Conservation (phyloP, 2,329 filamentous ascomycete genomes). For the Lithohypha guttulata region DNA sequence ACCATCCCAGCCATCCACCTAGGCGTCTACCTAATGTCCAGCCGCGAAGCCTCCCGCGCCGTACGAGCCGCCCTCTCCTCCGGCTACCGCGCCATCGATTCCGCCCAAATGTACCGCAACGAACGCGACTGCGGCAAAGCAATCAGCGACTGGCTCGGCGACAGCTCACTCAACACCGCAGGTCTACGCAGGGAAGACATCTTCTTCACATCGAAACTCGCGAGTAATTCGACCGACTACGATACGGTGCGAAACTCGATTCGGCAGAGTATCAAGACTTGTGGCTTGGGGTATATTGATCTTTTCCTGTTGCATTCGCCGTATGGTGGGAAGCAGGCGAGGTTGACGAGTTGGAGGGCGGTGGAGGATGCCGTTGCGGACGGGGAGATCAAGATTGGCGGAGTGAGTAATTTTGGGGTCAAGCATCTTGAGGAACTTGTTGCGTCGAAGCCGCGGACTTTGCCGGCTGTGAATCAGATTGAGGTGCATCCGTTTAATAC, state of each 20-base stretch:
- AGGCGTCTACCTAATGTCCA: conserved; percentile 61
- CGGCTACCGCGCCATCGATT: conserved; percentile 38
- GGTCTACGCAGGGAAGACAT: conserved; percentile 56
- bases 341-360: conserved; percentile 64
- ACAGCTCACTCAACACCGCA: conserved; percentile 35
- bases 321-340: conserved; percentile 58
- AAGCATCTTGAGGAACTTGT: conserved; percentile 64
- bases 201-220: conserved; percentile 72
- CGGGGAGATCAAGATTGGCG: conserved; percentile 59
- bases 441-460: conserved; percentile 48
- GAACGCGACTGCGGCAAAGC: conserved; percentile 59
- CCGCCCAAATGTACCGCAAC: conserved; percentile 58
- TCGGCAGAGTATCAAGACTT: conserved; percentile 51
- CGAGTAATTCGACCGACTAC: conserved; percentile 52
- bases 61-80: conserved; percentile 47
- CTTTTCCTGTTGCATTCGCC: conserved; percentile 71
- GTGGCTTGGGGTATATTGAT: conserved; percentile 64
- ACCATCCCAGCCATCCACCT: conserved; percentile 62
- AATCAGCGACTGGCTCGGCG: conserved; percentile 46
- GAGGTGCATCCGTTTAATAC: conserved; percentile 79
- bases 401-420: conserved; percentile 69
- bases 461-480: conserved; percentile 67
- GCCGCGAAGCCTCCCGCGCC: conserved; percentile 47
- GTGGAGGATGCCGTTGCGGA: conserved; percentile 64
- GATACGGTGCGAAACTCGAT: conserved; percentile 58